Base-by-base conservation (phyloP, 2,329 filamentous ascomycete species). In the Fusarium secorum region DNA sequence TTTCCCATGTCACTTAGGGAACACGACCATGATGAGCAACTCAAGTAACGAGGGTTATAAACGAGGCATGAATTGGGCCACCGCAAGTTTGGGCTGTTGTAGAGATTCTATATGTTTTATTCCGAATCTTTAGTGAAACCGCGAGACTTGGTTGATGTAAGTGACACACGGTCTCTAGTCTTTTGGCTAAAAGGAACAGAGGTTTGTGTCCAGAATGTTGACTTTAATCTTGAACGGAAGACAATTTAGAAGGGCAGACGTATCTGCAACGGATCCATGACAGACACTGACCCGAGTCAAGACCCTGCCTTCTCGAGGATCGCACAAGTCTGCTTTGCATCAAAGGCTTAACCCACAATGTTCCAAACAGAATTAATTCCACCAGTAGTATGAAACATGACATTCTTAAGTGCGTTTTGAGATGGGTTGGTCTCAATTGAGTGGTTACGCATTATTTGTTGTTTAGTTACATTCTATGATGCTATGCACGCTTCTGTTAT, bases 1-100 rank as follows among this genome's bases (percentile, higher is more conserved):
- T 41, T 58, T 57, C 38, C 54, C 53, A 59, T 55, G 54, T 57
- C 64, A 49, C 58, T 65, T 60, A 48, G 54, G 49, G 58, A 72
- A 49, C 58, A 72, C 66, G 70, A 70, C 66, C 35, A 63, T 67
- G 70, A 73, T 60, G 70, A 72, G 66, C 59, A 54, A 66, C 55
- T 66, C 57, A 36, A 67, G 57, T 54, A 72, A 72, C 57, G 70
- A 72, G 66, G 57, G 63, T 55, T 60, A 66, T 42, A 68, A 63
- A 67, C 35, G 64, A 67, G 57, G 57, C 46, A 73, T 70, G 62
- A 63, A 72, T 70, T 39, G 36, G 67, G 65, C 52, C 66, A 59
- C 38, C 56, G 49, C 41, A 54, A 70, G 52, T 51, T 42, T 39
- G 52, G 51, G 66, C 38, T 72, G 56, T 70, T 57, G 51, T 72